These are phyloP conservation scores for Benincasa hispida DNA, from an alignment of 306 rosid genomes.

Conservation along the genomic window DNA sequence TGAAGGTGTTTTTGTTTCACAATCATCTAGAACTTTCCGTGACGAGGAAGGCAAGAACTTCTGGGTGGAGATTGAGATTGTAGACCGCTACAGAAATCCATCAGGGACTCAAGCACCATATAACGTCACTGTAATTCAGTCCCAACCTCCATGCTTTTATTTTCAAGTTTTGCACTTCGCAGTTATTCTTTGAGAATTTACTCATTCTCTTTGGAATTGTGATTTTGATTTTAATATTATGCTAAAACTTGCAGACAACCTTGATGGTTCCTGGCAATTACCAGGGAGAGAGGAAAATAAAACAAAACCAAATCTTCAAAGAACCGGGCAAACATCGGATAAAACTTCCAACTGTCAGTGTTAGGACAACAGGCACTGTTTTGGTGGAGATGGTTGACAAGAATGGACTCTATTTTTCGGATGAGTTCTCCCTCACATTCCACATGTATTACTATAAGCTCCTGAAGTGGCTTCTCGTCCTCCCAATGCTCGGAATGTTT, in stretches of 20 bases:
- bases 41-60: slow-evolving; percentile 97
- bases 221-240: slow-evolving; percentile 6
- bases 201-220: neutral
- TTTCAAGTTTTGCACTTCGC: neutral
- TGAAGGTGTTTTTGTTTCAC: slow-evolving; percentile 71
- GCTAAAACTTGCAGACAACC: slow-evolving; percentile 44
- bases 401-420: slow-evolving; percentile 80
- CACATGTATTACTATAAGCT: slow-evolving; percentile 91
- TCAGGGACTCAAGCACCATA: slow-evolving; percentile 91
- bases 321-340: slow-evolving; percentile 70
- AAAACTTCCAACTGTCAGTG: slow-evolving; percentile 76
- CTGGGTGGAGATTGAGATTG: slow-evolving; percentile 82
- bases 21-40: slow-evolving; percentile 82
- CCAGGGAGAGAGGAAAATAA: slow-evolving; percentile 90
- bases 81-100: slow-evolving; percentile 69
- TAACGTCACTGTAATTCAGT: slow-evolving; percentile 56
- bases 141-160: neutral
- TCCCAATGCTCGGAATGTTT: slow-evolving; percentile 95
- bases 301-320: slow-evolving; percentile 37
- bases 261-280: slow-evolving; percentile 95
- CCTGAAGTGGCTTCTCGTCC: slow-evolving; percentile 90
- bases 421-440: slow-evolving; percentile 93
- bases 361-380: slow-evolving; percentile 80
- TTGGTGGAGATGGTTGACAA: slow-evolving; percentile 97
- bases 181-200: neutral